A percentile compares a stretch with the other conserved stretches of the same genome.
These are phyloP conservation scores for Podospora pseudocomata DNA, from an alignment of 495 filamentous ascomycete species.

Conservation along the genomic window DNA sequence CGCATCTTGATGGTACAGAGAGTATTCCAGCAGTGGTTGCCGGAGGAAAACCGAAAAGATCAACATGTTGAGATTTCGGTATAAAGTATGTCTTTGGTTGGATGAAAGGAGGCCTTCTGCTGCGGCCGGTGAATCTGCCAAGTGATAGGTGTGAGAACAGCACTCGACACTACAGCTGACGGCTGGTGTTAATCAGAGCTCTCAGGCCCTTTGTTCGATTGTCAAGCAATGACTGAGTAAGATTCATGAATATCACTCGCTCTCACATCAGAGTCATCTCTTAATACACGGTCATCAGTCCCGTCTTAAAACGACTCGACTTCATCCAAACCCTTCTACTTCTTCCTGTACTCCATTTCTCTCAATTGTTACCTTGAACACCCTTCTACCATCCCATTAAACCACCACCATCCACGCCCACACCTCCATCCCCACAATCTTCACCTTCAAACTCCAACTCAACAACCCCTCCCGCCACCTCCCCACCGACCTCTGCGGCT, in stretches of 20 bases:
- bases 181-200: no score
- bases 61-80: background rate
- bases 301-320: no score
- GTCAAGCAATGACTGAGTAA: no score
- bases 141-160: background rate
- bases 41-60: background rate
- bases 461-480: conserved; percentile 48
- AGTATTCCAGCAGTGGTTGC: background rate
- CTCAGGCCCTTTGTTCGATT: no score
- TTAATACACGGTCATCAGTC: no score
- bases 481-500: conserved; percentile 65
- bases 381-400: no score
- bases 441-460: background rate
- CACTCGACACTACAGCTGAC: background rate
- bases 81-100: background rate
- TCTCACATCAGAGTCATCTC: no score
- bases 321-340: no score
- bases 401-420: no score
- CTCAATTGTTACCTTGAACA: no score
- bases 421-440: background rate
- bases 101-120: background rate
- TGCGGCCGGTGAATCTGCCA: background rate
- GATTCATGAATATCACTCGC: no score
- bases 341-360: no score
- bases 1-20: background rate